Base-by-base conservation (phyloP, 306 rosid genomes). In the Dicorynia guianensis region DNA sequence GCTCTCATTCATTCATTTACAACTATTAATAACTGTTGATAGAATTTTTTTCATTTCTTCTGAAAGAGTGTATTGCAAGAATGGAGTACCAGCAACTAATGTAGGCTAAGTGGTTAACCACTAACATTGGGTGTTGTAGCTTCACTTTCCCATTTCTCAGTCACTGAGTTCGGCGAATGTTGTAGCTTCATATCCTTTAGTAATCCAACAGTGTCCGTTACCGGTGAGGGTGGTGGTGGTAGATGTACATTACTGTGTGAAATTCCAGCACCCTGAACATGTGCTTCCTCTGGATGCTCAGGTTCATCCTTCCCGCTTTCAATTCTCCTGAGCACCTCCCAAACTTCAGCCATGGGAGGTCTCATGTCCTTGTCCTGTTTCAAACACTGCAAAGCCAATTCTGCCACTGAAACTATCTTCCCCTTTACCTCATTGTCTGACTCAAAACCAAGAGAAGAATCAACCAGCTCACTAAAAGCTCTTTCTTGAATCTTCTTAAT, bases 331-430 rank as follows among this genome's bases (percentile, higher is more conserved):
- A 91, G 75, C 9, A 64, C 86, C 69, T 84, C 83, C 71, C 87
- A 76, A 0, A 88, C 89, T 69, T 89, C 90, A 17, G 79, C 84
- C 96, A 93, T 93, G n/a, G 88, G 68, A 66, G 98, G 97, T 64
- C 98, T 89, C 68, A 78, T 58, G 1, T 91, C 91, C 85, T 79
- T 87, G 65, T 89, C 90, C 84, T 61, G 80, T 69, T 89, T 93
- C 79, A 93, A 72, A 76, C 98, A 93, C 3, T 40, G 93, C 55
- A 91, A 87, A 43, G 97, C 98, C 84, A 93, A 84, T 19, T 79
- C 85, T 15, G 97, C 96, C 30, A 89, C 90, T 33, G 75, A 83
- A 54, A 78, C 80, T 48, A 84, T 69, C 95, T 74, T 87, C 83
- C 84, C 71, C 68, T 70, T 76, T 20, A 82, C 66, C 54, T 83